phyloP scores from a whole-genome alignment of 164 flowering plant genomes.

The Vitis riparia region DNA sequence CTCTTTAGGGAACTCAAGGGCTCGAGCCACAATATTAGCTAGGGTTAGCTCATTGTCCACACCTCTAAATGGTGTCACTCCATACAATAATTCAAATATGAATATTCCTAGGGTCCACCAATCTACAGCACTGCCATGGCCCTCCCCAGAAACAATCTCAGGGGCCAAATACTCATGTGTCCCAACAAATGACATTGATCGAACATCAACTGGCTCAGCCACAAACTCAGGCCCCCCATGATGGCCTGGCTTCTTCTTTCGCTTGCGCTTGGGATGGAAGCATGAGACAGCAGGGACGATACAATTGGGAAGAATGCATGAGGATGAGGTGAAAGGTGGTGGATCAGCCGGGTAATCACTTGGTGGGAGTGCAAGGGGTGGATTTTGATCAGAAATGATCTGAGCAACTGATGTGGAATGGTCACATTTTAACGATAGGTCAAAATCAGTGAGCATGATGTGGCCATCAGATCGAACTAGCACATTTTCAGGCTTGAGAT shows the following conservation, averaged over 20 bases:
- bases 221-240: conserved; percentile 48
- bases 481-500: conserved; percentile 82
- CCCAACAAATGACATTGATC: conserved; percentile 87
- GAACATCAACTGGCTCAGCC: conserved; percentile 67
- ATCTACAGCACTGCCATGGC: conserved; percentile 83
- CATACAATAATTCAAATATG: conserved; percentile 67
- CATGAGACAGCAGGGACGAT: conserved; percentile 39
- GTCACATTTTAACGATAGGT: conserved; percentile 58
- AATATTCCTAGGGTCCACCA: conserved; percentile 91
- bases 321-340: conserved; percentile 25
- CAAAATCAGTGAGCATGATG: conserved; percentile 76
- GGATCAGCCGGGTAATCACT: conserved; percentile 4
- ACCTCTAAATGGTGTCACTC: conserved; percentile 82
- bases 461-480: conserved; percentile 72
- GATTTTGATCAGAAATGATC: conserved; percentile 23
- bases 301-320: conserved; percentile 42
- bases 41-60: conserved; percentile 63
- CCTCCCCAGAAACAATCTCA: conserved; percentile 79
- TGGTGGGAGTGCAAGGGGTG: conserved; percentile 4
- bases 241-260: conserved; percentile 24
- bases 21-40: conserved; percentile 66
- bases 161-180: conserved; percentile 85
- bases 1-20: conserved; percentile 66
- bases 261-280: conserved; percentile 30
- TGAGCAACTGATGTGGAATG: conserved; percentile 36